Base-by-base conservation (phyloP, 2,329 filamentous ascomycete species). In the Fusarium multiceps region DNA sequence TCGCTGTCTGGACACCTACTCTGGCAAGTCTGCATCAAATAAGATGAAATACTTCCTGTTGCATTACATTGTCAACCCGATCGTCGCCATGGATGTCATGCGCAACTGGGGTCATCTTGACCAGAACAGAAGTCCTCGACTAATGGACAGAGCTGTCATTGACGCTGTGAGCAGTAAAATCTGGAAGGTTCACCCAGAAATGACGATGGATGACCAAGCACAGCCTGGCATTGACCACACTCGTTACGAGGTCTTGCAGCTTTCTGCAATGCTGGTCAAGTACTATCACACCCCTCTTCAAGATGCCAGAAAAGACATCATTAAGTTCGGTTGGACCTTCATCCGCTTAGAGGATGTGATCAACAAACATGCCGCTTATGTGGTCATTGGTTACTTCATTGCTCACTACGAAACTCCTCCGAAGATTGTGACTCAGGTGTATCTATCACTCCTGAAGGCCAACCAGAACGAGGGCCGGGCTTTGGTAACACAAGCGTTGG, bases 261-360 rank as follows among this genome's bases (percentile, higher is more conserved):
- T 98, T 46, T 98, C 96, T 8, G 94, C 96, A 1, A 90, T 99
- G 83, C 85, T 99, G 41, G 91, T 99, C 80, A 99, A 99, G 78
- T 97, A 98, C 75, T 93, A 99, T 75, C 90, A 95, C 75, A 88
- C 89, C 32, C 92, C 94, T 56, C 87, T 99, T 3, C 92, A 97
- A 72, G 96, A 98, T 75, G 91, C 93, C 4, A 90, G 97, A 40
- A 99, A 99, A 80, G 96, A 99, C 70, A 95, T 99, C 67, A 99
- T 99, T 77, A 98, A 98, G 81, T 99, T 98, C 80, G 94, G 94
- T 5, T 99, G 96, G 96, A 97, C 94, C 20, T 98, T 97, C 77
- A 99, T 99, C 75, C 90, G 93, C 25, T 87, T 99, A n/a, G 97
- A 99, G 76, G 96, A 99, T 79, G 93, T 97, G 60, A 97, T 99